These are phyloP conservation scores for Alternaria hordeiaustralica DNA, from an alignment of 2,329 filamentous ascomycete species.

Conservation along the genomic window DNA sequence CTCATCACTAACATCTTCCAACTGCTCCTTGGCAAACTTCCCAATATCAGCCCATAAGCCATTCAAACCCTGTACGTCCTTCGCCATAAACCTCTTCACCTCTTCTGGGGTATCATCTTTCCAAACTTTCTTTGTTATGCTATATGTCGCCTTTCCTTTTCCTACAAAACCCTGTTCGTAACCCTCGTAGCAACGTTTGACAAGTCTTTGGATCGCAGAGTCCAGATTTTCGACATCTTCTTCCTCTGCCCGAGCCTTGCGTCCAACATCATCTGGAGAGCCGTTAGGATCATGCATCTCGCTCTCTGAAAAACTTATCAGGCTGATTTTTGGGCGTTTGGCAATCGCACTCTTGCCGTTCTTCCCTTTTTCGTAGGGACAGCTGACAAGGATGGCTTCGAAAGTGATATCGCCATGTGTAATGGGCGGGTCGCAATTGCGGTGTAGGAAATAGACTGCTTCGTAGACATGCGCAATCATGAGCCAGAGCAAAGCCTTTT, in stretches of 20 bases:
- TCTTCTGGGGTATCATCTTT: background rate
- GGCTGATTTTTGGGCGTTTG: background rate
- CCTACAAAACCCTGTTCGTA: no score
- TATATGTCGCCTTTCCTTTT: no score
- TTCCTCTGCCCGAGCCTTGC: background rate
- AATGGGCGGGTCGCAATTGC: slow-evolving; percentile 3
- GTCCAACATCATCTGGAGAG: background rate
- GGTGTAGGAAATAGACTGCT: slow-evolving; percentile 5
- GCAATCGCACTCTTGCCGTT: background rate
- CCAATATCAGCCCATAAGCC: background rate
- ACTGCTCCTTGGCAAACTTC: background rate
- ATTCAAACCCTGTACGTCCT: no score
- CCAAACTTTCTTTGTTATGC: no score
- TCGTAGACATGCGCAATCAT: background rate
- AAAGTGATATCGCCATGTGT: no score
- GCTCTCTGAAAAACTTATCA: background rate
- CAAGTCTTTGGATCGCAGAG: no score
- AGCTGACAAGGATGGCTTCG: slow-evolving; percentile 8
- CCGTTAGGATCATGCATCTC: background rate
- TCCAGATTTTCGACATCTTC: background rate
- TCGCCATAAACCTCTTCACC: background rate
- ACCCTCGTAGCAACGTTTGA: no score
- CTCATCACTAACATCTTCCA: background rate
- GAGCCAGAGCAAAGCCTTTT: no score
- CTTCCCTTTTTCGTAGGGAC: background rate